phyloP scores from a whole-genome alignment of 306 rosid genomes.

The Citrullus amarus region DNA sequence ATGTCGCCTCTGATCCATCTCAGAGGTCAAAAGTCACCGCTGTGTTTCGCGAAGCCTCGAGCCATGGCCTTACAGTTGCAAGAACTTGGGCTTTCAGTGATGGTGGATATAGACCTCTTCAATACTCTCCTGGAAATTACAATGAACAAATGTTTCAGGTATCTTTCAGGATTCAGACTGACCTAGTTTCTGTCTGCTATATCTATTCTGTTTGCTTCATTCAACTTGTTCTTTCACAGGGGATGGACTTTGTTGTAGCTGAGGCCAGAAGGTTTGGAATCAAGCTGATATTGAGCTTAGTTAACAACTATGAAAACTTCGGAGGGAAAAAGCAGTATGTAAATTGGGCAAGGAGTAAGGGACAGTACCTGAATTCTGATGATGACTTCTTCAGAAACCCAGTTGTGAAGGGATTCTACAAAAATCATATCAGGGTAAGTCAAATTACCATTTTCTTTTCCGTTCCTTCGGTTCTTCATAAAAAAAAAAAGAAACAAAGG shows the following conservation, averaged over 20 bases:
- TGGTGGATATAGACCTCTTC: conserved; percentile 77
- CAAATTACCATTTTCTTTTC: background rate
- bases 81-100: conserved; percentile 98
- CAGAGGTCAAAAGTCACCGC: conserved; percentile 60
- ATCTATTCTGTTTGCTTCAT: background rate
- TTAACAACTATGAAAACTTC: conserved; percentile 76
- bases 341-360: conserved; percentile 78
- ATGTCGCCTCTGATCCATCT: conserved; percentile 69
- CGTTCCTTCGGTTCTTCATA: background rate
- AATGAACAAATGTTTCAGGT: conserved; percentile 81
- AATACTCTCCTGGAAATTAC: conserved; percentile 75
- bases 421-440: conserved; percentile 62
- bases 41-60: conserved; percentile 53
- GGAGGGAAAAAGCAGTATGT: conserved; percentile 96
- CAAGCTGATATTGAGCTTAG: conserved; percentile 84
- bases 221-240: conserved; percentile 28
- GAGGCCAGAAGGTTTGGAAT: conserved; percentile 79
- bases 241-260: conserved; percentile 69
- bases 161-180: background rate
- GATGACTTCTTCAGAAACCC: conserved; percentile 79
- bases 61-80: conserved; percentile 73
- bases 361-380: conserved; percentile 66
- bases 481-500: background rate
- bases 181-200: background rate
- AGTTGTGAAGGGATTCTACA: conserved; percentile 65